Conservation (phyloP, 768 basidiomycete genomes). For the Galerina marginata region DNA sequence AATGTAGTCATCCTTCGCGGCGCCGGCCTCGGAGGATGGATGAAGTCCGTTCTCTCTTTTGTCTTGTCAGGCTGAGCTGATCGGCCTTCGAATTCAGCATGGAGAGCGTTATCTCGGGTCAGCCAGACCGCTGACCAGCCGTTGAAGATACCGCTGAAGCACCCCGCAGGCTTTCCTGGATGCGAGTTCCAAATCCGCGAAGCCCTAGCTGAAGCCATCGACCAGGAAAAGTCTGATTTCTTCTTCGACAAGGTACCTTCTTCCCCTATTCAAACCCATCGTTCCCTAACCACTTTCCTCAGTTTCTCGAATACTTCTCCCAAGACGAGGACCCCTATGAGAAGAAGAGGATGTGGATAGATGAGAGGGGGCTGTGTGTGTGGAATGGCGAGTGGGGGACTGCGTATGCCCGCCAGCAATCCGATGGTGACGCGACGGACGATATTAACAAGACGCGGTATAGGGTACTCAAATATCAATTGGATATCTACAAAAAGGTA, state of each 20-base stretch:
- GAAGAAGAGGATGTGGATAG: constrained; percentile 72
- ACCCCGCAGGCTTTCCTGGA: constrained; percentile 67
- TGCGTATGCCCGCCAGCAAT: constrained; percentile 71
- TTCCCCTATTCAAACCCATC: too few relatives aligned
- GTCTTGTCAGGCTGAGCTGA: not conserved
- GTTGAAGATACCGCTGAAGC: not conserved
- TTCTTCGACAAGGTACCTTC: constrained; percentile 80
- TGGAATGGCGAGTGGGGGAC: constrained; percentile 90
- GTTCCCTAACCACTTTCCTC: not conserved
- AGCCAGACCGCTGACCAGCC: not conserved
- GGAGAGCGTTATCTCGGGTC: constrained; percentile 79
- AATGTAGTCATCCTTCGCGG: constrained; percentile 68
- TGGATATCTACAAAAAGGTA: constrained; percentile 71
- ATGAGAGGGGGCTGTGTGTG: constrained; percentile 64
- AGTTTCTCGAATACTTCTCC: constrained; percentile 88
- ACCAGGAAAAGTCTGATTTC: constrained; percentile 68
- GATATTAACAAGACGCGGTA: constrained; percentile 69
- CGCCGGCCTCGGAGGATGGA: constrained; percentile 83
- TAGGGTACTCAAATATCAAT: constrained; percentile 73
- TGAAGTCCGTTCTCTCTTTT: constrained; percentile 64
- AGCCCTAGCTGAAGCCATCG: constrained; percentile 68
- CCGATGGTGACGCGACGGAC: constrained; percentile 64
- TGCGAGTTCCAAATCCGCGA: constrained; percentile 82
- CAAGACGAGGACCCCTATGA: constrained; percentile 67
- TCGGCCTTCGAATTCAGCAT: constrained; percentile 45